Evolutionary conservation across 768 basidiomycete genomes (phyloP).

Genomic region (Glaciozyma antarctica): DNA sequence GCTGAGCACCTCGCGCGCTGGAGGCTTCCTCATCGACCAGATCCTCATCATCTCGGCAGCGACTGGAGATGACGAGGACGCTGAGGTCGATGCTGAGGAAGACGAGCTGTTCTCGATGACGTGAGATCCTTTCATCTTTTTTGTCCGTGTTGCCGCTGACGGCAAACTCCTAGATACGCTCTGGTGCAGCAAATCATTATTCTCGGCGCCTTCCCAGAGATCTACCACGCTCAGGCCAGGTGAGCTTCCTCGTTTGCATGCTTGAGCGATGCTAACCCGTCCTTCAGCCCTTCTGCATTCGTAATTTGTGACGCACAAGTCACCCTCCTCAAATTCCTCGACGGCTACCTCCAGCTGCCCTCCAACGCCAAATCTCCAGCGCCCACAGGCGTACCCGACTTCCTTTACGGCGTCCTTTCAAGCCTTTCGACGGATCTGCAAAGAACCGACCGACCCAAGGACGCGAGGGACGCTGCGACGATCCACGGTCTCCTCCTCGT

Average conservation of each 20-base stretch:
- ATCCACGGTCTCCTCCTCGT: slow-evolving; percentile 21
- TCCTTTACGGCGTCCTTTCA: slow-evolving; percentile 9
- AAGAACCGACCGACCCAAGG: not conserved
- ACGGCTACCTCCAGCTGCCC: slow-evolving; percentile 18
- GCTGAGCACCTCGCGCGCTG: slow-evolving; percentile 13
- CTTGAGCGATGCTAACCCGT: not conserved
- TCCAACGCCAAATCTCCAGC: not conserved
- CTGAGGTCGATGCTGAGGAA: not conserved
- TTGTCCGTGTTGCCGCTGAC: not conserved
- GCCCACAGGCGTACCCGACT: not conserved
- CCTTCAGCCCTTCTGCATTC: slow-evolving; percentile 15
- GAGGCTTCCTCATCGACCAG: slow-evolving; percentile 14
- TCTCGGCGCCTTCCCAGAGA: not conserved
- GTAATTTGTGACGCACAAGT: slow-evolving; percentile 9
- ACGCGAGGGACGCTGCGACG: slow-evolving; percentile 10
- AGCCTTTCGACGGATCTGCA: slow-evolving; percentile 1
- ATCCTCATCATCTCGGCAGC: slow-evolving; percentile 5
- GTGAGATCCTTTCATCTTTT: not conserved
- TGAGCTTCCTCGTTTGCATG: not conserved
- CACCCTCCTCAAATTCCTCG: slow-evolving; percentile 29
- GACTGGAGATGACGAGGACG: slow-evolving; percentile 9
- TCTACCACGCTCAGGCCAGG: slow-evolving; percentile 8
- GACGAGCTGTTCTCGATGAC: not conserved
- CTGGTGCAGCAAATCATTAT: slow-evolving; percentile 19
- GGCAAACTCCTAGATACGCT: slow-evolving; percentile 7